phyloP scores from a whole-genome alignment of 1,139 yeast species.

The Hansenula sp. region DNA sequence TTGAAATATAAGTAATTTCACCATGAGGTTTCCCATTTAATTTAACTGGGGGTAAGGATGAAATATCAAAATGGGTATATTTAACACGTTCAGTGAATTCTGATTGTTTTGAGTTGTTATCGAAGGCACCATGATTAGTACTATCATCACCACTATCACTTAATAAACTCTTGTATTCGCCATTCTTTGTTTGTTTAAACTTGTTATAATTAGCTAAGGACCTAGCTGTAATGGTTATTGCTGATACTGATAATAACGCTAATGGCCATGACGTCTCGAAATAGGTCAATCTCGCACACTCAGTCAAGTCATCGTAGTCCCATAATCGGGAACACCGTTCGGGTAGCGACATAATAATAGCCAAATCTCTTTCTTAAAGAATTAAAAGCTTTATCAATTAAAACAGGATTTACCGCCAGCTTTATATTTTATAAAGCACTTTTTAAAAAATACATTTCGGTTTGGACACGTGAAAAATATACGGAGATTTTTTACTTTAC shows the following conservation, averaged over 20 bases:
- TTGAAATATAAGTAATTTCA: conserved; percentile 34
- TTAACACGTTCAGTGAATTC: conserved; percentile 19
- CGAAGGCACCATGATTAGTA: conserved; percentile 15
- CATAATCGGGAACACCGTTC: conserved; percentile 20
- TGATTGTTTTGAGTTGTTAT: conserved; percentile 1
- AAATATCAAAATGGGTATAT: conserved; percentile 27
- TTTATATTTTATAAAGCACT: too few relatives aligned
- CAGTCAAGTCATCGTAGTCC: conserved; percentile 34
- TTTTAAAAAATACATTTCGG: too few relatives aligned
- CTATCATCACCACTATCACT: background rate
- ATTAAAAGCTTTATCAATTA: too few relatives aligned
- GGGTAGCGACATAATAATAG: background rate
- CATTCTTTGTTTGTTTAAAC: background rate
- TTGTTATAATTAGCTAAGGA: conserved; percentile 6
- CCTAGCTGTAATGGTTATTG: conserved; percentile 3
- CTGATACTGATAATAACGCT: conserved; percentile 9
- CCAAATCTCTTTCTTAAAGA: too few relatives aligned
- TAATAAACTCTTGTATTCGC: background rate
- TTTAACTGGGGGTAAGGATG: conserved; percentile 25
- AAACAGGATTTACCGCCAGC: too few relatives aligned
- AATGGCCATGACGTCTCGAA: conserved; percentile 21
- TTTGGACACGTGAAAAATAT: too few relatives aligned
- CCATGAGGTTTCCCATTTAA: conserved; percentile 56
- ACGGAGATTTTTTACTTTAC: too few relatives aligned
- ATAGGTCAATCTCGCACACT: conserved; percentile 21